phyloP scores from a whole-genome alignment of 805 yeast species.

The Starmerella sp. region DNA sequence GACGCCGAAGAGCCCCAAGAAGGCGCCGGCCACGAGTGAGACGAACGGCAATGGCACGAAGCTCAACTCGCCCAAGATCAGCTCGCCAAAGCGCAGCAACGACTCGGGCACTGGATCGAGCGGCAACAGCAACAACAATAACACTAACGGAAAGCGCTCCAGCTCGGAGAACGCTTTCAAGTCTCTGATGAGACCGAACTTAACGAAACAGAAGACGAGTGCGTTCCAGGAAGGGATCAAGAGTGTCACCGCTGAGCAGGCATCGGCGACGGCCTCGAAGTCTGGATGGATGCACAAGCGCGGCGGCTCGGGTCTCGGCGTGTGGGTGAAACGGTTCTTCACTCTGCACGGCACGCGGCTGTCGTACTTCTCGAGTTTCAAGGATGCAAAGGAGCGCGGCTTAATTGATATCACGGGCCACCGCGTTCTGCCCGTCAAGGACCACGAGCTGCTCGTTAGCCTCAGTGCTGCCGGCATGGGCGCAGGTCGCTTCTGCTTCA shows the following conservation, averaged over 20 bases:
- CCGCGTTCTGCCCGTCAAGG: slow-evolving; percentile 70
- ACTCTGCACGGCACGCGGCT: slow-evolving; percentile 85
- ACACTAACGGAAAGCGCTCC: slow-evolving; percentile 5
- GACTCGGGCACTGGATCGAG: not conserved
- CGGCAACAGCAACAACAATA: not conserved
- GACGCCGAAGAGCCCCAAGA: slow-evolving; percentile 18
- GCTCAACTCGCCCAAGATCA: not conserved
- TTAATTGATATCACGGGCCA: slow-evolving; percentile 93
- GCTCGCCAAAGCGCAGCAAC: not conserved
- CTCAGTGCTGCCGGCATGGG: slow-evolving; percentile 89
- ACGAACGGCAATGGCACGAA: not conserved
- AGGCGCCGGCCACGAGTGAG: not conserved
- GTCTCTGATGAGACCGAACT: slow-evolving; percentile 28
- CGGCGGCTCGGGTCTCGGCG: slow-evolving; percentile 72
- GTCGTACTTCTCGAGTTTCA: slow-evolving; percentile 69
- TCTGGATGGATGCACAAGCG: slow-evolving; percentile 96
- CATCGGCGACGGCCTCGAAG: slow-evolving; percentile 60
- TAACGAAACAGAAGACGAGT: slow-evolving; percentile 31
- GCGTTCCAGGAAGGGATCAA: slow-evolving; percentile 68
- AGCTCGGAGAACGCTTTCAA: slow-evolving; percentile 11
- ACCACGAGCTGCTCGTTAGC: slow-evolving; percentile 67
- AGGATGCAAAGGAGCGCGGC: slow-evolving; percentile 80
- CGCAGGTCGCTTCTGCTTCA: slow-evolving; percentile 86
- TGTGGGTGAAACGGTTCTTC: slow-evolving; percentile 83
- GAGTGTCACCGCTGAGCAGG: slow-evolving; percentile 59